Evolutionary conservation across 192 early-diverging fungal species (phyloP).

Genomic region (Rhizophagus clarus): DNA sequence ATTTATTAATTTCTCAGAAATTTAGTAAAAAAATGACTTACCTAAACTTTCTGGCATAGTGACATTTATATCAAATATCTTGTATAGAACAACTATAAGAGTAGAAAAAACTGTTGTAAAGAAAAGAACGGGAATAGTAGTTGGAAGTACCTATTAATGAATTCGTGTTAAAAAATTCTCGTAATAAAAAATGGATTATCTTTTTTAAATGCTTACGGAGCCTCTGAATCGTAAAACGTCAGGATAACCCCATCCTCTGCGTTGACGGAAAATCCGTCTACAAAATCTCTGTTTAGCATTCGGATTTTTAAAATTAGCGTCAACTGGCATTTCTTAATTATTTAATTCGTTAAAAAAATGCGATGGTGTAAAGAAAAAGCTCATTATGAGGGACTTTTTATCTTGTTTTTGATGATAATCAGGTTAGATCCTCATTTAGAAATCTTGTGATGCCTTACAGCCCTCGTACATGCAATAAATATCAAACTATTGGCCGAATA

Average conservation of each 20-base stretch:
- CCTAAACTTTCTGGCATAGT: neutral
- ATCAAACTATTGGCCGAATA: neutral
- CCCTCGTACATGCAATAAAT: neutral
- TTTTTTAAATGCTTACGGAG: neutral
- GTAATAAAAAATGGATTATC: neutral
- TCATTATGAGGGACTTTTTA: neutral
- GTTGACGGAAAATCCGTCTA: neutral
- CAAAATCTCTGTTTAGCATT: neutral
- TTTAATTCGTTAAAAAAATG: neutral
- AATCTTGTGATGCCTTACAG: neutral
- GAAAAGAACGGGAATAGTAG: slow-evolving; percentile 7
- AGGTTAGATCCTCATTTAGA: neutral
- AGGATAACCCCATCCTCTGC: slow-evolving; percentile 22
- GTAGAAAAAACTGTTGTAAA: neutral
- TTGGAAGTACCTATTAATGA: slow-evolving; percentile 18
- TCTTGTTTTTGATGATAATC: neutral
- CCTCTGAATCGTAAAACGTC: neutral
- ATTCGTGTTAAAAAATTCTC: neutral
- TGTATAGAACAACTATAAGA: neutral
- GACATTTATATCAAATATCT: neutral
- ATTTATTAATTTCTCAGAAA: neutral
- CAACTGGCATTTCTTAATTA: slow-evolving; percentile 11
- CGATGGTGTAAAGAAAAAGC: neutral
- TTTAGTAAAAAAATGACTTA: neutral
- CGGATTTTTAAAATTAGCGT: neutral